These are phyloP conservation scores for Pleurotus citrinopileatus DNA, from an alignment of 768 basidiomycete genomes.

Conservation along the genomic window DNA sequence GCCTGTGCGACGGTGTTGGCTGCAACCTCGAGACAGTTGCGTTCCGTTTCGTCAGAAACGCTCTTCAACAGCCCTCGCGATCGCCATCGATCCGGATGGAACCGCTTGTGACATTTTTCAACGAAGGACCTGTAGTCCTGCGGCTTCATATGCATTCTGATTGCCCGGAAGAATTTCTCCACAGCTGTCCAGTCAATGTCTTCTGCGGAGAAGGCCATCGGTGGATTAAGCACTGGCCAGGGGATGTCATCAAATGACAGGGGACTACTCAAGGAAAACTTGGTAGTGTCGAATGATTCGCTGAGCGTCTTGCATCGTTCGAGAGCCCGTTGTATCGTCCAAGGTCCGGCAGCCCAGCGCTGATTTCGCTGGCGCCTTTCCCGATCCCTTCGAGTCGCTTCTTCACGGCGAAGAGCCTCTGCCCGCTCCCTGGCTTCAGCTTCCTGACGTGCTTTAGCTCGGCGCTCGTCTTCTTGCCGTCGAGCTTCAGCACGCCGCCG, in stretches of 20 bases:
- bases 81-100: conserved; percentile 82
- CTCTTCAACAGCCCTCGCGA: conserved; percentile 60
- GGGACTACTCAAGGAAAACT: conserved; percentile 49
- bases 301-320: conserved; percentile 63
- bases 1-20: conserved; percentile 73
- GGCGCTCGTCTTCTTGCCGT: conserved; percentile 24
- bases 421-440: conserved; percentile 24
- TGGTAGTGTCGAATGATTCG: conserved; percentile 61
- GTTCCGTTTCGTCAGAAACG: conserved; percentile 54
- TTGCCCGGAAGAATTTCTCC: conserved; percentile 63
- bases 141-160: conserved; percentile 30
- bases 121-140: conserved; percentile 67
- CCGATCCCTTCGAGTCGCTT: conserved; percentile 28
- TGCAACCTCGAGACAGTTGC: conserved; percentile 59
- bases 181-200: conserved; percentile 73
- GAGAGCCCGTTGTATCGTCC: conserved; percentile 65
- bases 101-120: conserved; percentile 68
- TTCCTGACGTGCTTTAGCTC: conserved; percentile 19
- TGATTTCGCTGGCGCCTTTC: conserved; percentile 44
- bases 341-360: conserved; percentile 57
- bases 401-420: conserved; percentile 23
- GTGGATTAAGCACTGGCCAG: conserved; percentile 69
- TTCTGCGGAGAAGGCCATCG: conserved; percentile 49
- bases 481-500: conserved; percentile 26
- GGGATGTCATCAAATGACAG: conserved; percentile 64